A percentile compares a stretch with the other conserved stretches of the same genome.
These are phyloP conservation scores for Claviceps africana DNA, from an alignment of 2,329 filamentous ascomycete genomes.

Conservation along the genomic window DNA sequence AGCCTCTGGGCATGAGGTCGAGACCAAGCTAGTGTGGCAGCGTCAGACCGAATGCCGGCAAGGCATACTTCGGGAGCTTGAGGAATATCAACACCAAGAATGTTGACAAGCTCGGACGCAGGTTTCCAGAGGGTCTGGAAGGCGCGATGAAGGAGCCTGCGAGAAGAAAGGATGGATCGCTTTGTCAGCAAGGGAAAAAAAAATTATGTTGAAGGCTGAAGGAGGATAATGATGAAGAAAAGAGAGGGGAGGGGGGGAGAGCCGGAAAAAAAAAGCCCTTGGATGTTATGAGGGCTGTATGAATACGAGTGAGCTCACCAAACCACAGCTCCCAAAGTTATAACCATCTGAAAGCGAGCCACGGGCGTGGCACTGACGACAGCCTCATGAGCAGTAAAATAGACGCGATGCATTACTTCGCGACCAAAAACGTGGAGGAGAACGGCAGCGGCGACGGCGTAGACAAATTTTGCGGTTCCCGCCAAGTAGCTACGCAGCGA, in stretches of 20 bases:
- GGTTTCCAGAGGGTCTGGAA: slow-evolving; percentile 84
- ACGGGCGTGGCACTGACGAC: slow-evolving; percentile 32
- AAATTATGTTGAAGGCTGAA: neutral
- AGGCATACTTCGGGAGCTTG: slow-evolving; percentile 79
- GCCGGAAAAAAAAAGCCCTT: neutral
- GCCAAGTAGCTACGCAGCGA: slow-evolving; percentile 22
- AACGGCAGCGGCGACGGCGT: slow-evolving; percentile 18
- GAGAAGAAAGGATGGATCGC: neutral
- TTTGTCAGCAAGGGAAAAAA: neutral
- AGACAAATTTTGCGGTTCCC: slow-evolving; percentile 18
- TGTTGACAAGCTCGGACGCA: slow-evolving; percentile 76
- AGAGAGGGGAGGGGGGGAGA: neutral
- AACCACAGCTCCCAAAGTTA: slow-evolving; percentile 37
- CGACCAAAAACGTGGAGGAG: slow-evolving; percentile 21
- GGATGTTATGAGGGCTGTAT: neutral
- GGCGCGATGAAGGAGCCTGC: slow-evolving; percentile 70
- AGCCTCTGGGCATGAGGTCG: slow-evolving; percentile 50
- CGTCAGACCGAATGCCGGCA: slow-evolving; percentile 74
- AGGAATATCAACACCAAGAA: slow-evolving; percentile 88
- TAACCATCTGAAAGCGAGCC: slow-evolving; percentile 39
- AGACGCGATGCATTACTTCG: slow-evolving; percentile 16
- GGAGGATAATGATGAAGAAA: neutral
- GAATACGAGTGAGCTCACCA: slow-evolving; percentile 29
- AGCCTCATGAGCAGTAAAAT: slow-evolving; percentile 15
- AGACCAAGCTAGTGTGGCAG: slow-evolving; percentile 85